Conservation (phyloP, 768 basidiomycete species). For the Suillus discolor region DNA sequence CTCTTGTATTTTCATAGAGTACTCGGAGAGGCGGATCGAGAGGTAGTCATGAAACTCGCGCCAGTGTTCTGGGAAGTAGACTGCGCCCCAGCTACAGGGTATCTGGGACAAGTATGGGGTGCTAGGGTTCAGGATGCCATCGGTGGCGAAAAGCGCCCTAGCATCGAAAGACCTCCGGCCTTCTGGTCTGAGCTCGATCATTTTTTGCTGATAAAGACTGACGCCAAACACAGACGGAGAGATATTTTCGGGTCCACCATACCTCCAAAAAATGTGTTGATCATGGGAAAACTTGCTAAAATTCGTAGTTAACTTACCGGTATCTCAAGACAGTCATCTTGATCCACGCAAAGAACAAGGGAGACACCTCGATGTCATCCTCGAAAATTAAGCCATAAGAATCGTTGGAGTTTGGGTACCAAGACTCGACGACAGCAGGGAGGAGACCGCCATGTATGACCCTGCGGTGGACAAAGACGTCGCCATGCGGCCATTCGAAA, state of each 20-base stretch:
- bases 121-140: slow-evolving; percentile 41
- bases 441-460: slow-evolving; percentile 80
- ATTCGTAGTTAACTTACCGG: slow-evolving; percentile 44
- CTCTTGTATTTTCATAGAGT: slow-evolving; percentile 30
- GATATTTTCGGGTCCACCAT: slow-evolving; percentile 45
- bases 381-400: slow-evolving; percentile 81
- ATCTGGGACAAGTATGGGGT: slow-evolving; percentile 85
- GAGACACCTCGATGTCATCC: slow-evolving; percentile 86
- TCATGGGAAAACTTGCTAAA: neutral
- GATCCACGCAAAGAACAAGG: slow-evolving; percentile 82
- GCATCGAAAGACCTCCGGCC: slow-evolving; percentile 74
- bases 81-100: slow-evolving; percentile 90
- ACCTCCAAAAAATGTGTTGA: slow-evolving; percentile 41
- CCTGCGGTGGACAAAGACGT: slow-evolving; percentile 65
- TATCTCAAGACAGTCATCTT: slow-evolving; percentile 82
- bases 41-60: slow-evolving; percentile 84
- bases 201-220: slow-evolving; percentile 86
- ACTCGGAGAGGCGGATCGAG: slow-evolving; percentile 64
- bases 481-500: slow-evolving; percentile 63
- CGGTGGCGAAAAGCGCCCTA: slow-evolving; percentile 51
- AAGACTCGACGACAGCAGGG: slow-evolving; percentile 84
- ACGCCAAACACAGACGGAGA: slow-evolving; percentile 69
- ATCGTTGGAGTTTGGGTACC: slow-evolving; percentile 78
- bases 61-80: slow-evolving; percentile 91
- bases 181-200: slow-evolving; percentile 67